Conservation (phyloP, 345 rosid species). For the Acer negundo region DNA sequence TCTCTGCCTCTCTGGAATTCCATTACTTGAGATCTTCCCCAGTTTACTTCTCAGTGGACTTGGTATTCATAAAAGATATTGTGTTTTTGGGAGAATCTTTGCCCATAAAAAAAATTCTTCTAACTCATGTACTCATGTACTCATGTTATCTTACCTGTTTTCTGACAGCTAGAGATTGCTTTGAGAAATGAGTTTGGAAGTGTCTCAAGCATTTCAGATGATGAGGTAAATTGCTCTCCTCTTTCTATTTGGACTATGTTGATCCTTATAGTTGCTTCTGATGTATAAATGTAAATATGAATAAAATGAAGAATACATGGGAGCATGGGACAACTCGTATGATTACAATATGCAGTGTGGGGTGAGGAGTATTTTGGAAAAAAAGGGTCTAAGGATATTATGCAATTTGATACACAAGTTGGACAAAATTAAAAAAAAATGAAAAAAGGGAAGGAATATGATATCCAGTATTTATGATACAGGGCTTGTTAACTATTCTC, state of each 20-base stretch:
- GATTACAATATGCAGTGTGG: constrained; percentile 4
- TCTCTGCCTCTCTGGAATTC: background rate
- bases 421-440: background rate
- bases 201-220: constrained; percentile 40
- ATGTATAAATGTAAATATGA: background rate
- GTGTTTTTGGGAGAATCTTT: background rate
- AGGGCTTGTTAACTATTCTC: background rate
- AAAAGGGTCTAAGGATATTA: background rate
- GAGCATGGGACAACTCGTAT: background rate
- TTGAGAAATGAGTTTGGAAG: constrained; percentile 63
- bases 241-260: background rate
- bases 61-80: background rate
- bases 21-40: background rate
- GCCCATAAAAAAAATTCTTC: background rate
- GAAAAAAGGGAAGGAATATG: background rate
- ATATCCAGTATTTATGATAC: background rate
- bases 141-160: constrained; percentile 19
- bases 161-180: constrained; percentile 75
- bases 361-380: background rate
- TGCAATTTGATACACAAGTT: constrained; percentile 1
- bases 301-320: background rate
- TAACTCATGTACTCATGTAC: background rate
- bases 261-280: background rate
- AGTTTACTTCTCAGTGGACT: background rate
- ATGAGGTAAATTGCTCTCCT: constrained; percentile 55